A percentile compares a stretch with the other conserved stretches of the same genome.
phyloP scores from a whole-genome alignment of 805 yeast genomes.

The Pichia insulana region DNA sequence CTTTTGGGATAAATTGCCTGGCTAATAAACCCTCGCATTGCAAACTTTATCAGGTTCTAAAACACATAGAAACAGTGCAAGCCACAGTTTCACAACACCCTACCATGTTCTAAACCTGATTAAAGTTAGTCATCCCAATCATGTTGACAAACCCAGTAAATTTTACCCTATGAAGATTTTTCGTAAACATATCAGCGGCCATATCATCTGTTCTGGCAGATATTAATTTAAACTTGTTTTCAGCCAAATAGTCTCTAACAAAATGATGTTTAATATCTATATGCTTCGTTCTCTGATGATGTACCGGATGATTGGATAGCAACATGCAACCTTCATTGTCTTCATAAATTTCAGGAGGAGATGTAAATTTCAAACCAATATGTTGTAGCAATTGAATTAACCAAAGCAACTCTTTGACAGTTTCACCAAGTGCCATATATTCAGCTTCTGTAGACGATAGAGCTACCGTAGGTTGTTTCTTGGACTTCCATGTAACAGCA shows the following conservation, averaged over 20 bases:
- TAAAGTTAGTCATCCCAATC: background rate
- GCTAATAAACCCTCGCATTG: too few species aligned
- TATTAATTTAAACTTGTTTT: background rate
- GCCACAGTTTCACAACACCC: constrained; percentile 2
- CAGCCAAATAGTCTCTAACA: background rate
- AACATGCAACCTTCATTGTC: constrained; percentile 3
- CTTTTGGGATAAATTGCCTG: too few species aligned
- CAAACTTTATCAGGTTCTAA: too few species aligned
- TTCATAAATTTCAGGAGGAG: background rate
- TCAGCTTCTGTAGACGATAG: background rate
- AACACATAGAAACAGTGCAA: too few species aligned
- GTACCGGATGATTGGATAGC: constrained; percentile 1
- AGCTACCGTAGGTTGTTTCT: constrained; percentile 1
- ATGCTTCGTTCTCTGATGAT: constrained; percentile 5
- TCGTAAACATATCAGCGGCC: background rate
- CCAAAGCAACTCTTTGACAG: constrained; percentile 1
- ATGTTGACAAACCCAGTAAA: background rate
- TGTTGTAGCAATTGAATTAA: background rate
- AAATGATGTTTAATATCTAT: constrained; percentile 4
- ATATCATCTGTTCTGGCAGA: constrained; percentile 1
- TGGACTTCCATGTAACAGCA: constrained; percentile 1
- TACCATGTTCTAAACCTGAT: constrained; percentile 1
- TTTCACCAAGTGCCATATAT: constrained; percentile 2
- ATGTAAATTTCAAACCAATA: background rate
- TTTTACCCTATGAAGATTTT: background rate